Evolutionary conservation across 345 rosid species (phyloP).

Genomic region (Geranium brycei): DNA sequence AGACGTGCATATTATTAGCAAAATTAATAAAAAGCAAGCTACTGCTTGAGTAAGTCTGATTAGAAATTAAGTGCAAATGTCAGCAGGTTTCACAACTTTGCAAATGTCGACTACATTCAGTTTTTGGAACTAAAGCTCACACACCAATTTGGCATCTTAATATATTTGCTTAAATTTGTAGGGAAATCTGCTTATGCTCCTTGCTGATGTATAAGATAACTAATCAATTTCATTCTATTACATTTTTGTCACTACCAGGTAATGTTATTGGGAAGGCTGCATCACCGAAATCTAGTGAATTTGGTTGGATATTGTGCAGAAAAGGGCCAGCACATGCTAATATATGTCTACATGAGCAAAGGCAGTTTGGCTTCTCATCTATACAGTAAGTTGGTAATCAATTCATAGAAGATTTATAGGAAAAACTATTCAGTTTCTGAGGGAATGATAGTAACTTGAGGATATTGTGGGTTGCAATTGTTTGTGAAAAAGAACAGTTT

Average conservation of each 20-base stretch:
- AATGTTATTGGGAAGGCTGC: conserved; percentile 86
- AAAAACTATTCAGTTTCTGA: background rate
- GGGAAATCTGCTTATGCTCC: background rate
- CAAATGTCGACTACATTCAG: no score
- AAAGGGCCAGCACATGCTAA: conserved; percentile 85
- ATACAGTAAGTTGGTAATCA: conserved; percentile 51
- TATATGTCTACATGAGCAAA: conserved; percentile 94
- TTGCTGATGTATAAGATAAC: background rate
- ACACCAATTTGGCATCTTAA: no score
- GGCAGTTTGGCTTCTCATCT: conserved; percentile 93
- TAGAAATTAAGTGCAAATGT: no score
- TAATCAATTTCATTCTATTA: background rate
- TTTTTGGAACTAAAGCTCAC: no score
- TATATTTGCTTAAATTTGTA: no score
- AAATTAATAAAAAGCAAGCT: no score
- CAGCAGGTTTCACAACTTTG: no score
- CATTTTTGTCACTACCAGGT: conserved; percentile 34
- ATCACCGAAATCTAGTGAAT: conserved; percentile 91
- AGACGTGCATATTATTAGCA: no score
- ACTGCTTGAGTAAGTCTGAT: no score
- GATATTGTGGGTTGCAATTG: background rate
- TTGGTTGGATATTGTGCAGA: conserved; percentile 95
- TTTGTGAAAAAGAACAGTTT: background rate
- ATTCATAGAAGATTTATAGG: conserved; percentile 5
- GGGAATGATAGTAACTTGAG: background rate